Evolutionary conservation across 1,284 basidiomycete species (phyloP).

Genomic region (Waitea zeae): DNA sequence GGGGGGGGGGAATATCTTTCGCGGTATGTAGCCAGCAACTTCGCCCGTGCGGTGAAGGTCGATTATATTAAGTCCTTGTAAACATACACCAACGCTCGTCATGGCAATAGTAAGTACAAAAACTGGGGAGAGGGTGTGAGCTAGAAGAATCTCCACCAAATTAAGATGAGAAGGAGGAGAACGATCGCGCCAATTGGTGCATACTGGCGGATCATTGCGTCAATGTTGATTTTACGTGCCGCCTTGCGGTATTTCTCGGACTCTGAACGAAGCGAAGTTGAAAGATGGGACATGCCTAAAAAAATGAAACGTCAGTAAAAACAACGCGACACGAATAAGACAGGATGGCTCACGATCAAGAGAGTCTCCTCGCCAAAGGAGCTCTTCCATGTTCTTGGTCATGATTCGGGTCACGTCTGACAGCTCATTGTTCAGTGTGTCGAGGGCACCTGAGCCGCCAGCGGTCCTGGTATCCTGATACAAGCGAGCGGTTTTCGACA

Average conservation of each 20-base stretch:
- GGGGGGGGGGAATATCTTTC: too few species aligned
- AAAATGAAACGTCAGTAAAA: neutral
- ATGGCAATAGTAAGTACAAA: too few species aligned
- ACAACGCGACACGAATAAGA: constrained; percentile 1
- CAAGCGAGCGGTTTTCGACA: constrained; percentile 91
- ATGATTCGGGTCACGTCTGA: constrained; percentile 98
- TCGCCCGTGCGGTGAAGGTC: too few species aligned
- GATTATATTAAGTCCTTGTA: too few species aligned
- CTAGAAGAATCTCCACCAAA: constrained; percentile 82
- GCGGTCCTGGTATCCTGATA: constrained; percentile 91
- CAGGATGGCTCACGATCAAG: constrained; percentile 57
- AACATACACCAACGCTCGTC: too few species aligned
- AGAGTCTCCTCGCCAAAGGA: constrained; percentile 94
- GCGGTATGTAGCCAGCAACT: too few species aligned
- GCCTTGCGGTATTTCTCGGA: constrained; percentile 96
- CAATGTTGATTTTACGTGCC: constrained; percentile 85
- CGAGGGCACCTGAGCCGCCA: constrained; percentile 45
- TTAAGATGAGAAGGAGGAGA: constrained; percentile 68
- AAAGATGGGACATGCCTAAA: constrained; percentile 90
- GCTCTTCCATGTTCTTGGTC: constrained; percentile 99
- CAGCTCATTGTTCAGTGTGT: constrained; percentile 19
- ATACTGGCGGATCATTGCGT: constrained; percentile 90
- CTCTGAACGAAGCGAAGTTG: constrained; percentile 93
- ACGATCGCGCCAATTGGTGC: constrained; percentile 77
- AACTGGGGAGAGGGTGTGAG: too few species aligned